A percentile compares a stretch with the other conserved stretches of the same genome.
Conservation (phyloP, 1,139 yeast species). For the Kodamaea anthophila region DNA sequence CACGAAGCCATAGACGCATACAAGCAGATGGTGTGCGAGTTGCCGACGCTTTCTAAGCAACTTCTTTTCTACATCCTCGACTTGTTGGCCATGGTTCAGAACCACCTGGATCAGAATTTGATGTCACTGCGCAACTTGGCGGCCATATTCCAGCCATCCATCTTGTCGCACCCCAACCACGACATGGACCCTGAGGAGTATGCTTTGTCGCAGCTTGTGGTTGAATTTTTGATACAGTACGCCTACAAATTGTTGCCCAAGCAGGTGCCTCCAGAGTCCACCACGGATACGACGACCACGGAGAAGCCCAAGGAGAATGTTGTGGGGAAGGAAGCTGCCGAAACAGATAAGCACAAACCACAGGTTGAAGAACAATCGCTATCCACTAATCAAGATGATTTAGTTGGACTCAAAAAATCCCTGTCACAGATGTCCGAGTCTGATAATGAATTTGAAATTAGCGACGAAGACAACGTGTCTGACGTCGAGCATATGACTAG, state of each 20-base stretch:
- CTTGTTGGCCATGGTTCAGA: slow-evolving; percentile 77
- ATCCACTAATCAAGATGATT: slow-evolving; percentile 46
- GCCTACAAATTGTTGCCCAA: slow-evolving; percentile 69
- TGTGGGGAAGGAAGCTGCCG: background rate
- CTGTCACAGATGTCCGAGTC: slow-evolving; percentile 21
- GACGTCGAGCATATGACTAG: slow-evolving; percentile 15
- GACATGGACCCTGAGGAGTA: slow-evolving; percentile 91
- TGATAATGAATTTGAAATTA: slow-evolving; percentile 25
- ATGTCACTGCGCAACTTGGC: slow-evolving; percentile 94
- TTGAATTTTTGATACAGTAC: slow-evolving; percentile 84
- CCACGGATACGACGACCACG: slow-evolving; percentile 1
- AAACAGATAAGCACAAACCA: slow-evolving; percentile 9
- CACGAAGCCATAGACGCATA: slow-evolving; percentile 67
- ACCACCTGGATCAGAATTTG: slow-evolving; percentile 67
- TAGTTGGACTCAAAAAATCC: slow-evolving; percentile 28
- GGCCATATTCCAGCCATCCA: slow-evolving; percentile 93
- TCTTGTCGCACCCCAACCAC: slow-evolving; percentile 86
- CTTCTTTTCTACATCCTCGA: slow-evolving; percentile 84
- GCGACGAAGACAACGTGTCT: slow-evolving; percentile 24
- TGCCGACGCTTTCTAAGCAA: slow-evolving; percentile 72
- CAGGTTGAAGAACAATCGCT: slow-evolving; percentile 41
- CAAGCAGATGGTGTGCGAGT: slow-evolving; percentile 55
- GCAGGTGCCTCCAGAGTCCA: slow-evolving; percentile 10
- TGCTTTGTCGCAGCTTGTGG: slow-evolving; percentile 78
- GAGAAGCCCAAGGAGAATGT: too few species aligned